These are phyloP conservation scores for Carex kokanica DNA, from an alignment of 176 grass and related monocot species.

Conservation along the genomic window DNA sequence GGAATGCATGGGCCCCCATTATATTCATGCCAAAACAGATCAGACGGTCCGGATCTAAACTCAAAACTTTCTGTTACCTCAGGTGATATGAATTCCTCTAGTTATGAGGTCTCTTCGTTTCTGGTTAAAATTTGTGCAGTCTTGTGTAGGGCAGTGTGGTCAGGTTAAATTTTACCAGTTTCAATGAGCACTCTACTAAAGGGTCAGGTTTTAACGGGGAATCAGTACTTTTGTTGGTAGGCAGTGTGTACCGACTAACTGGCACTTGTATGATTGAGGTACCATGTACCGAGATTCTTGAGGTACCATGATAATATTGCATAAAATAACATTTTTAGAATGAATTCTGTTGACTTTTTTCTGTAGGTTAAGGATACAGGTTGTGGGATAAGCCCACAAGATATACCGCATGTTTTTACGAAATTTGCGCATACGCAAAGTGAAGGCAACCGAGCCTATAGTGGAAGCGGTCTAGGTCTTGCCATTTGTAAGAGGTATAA, in stretches of 20 bases:
- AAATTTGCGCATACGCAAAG: slow-evolving; percentile 73
- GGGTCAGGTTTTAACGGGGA: background rate
- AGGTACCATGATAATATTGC: too few relatives aligned
- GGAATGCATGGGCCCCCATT: too few relatives aligned
- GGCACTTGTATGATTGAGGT: background rate
- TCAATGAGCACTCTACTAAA: too few relatives aligned
- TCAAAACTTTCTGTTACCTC: too few relatives aligned
- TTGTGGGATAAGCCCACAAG: slow-evolving; percentile 81
- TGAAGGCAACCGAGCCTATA: slow-evolving; percentile 48
- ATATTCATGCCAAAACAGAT: background rate
- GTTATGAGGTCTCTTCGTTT: too few relatives aligned
- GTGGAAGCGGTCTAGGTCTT: slow-evolving; percentile 50
- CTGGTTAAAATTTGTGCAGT: too few relatives aligned
- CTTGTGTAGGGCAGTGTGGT: too few relatives aligned
- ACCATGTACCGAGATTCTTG: background rate
- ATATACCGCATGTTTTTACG: slow-evolving; percentile 81
- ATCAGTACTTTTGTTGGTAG: background rate
- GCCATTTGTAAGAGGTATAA: slow-evolving; percentile 42
- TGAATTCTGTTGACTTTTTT: background rate
- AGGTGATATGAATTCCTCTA: too few relatives aligned
- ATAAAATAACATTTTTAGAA: background rate
- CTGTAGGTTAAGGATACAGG: slow-evolving; percentile 85
- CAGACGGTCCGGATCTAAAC: background rate
- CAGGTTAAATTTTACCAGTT: too few relatives aligned
- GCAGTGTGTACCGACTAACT: background rate